These are phyloP conservation scores for Sindora glabra DNA, from an alignment of 306 rosid genomes.

Conservation along the genomic window DNA sequence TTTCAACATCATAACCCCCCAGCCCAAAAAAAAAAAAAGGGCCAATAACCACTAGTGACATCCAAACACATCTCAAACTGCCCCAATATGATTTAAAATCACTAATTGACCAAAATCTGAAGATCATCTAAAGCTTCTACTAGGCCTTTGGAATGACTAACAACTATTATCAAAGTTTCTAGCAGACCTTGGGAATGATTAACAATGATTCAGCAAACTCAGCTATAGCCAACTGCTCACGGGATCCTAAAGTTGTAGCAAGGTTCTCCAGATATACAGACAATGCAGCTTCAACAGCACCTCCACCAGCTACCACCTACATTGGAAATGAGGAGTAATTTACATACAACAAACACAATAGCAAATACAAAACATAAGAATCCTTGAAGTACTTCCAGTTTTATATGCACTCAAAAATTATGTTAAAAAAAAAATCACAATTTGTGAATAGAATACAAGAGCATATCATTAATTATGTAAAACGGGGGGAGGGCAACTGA, in stretches of 20 bases:
- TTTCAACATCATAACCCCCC: too few relatives aligned
- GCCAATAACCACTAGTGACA: too few relatives aligned
- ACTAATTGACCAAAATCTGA: not conserved
- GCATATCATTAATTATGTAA: too few relatives aligned
- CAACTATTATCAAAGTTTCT: not conserved
- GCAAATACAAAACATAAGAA: not conserved
- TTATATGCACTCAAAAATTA: not conserved
- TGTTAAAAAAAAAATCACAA: too few relatives aligned
- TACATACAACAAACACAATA: not conserved
- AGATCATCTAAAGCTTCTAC: not conserved
- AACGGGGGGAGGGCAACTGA: too few relatives aligned
- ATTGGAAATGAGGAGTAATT: not conserved
- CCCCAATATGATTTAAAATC: not conserved
- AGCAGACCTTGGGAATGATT: constrained; percentile 72
- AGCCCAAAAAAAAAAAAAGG: too few relatives aligned
- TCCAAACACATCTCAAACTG: not conserved
- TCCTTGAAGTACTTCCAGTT: not conserved
- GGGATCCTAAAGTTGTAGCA: constrained; percentile 94
- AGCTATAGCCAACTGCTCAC: constrained; percentile 98
- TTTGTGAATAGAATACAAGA: not conserved
- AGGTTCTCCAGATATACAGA: constrained; percentile 91
- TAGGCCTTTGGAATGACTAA: not conserved
- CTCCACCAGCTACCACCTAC: constrained; percentile 99
- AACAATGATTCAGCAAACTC: constrained; percentile 92
- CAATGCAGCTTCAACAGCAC: constrained; percentile 90